Percentiles rank a stretch among this genome's conserved stretches.
Evolutionary conservation across 2,329 filamentous ascomycete genomes (phyloP).

Genomic region (Fusarium sp.): DNA sequence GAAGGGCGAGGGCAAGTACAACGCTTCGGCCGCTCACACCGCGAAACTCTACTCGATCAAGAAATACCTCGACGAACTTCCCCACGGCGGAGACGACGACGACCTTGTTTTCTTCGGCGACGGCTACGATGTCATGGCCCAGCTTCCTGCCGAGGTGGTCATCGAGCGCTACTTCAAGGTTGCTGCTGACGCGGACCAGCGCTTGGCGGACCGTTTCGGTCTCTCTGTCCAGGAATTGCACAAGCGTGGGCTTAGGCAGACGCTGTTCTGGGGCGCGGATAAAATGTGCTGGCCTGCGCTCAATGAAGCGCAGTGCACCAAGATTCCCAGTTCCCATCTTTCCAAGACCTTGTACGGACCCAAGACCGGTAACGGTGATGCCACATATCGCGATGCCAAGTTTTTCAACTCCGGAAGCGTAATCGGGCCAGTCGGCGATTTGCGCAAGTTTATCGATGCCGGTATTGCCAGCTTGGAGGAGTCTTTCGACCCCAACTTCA

Average conservation of each 20-base stretch:
- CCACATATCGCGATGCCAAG: constrained; percentile 49
- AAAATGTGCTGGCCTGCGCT: constrained; percentile 48
- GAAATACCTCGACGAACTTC: constrained; percentile 55
- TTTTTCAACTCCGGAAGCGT: constrained; percentile 61
- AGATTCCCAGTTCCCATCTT: constrained; percentile 52
- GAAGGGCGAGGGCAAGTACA: constrained; percentile 48
- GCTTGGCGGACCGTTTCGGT: constrained; percentile 62
- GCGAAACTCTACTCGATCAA: constrained; percentile 46
- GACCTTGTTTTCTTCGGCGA: constrained; percentile 74
- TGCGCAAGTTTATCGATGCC: constrained; percentile 44
- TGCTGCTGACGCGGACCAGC: constrained; percentile 62
- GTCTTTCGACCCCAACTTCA: constrained; percentile 48
- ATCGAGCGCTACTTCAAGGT: constrained; percentile 70
- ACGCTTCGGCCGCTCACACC: constrained; percentile 24
- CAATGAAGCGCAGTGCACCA: constrained; percentile 54
- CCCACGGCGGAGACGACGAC: constrained; percentile 52
- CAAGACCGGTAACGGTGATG: constrained; percentile 48
- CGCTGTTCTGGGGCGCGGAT: constrained; percentile 58
- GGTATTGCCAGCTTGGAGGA: constrained; percentile 48
- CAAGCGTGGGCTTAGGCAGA: constrained; percentile 49
- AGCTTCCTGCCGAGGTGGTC: constrained; percentile 71
- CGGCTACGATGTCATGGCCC: constrained; percentile 72
- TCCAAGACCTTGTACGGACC: constrained; percentile 51
- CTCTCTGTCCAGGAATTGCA: constrained; percentile 48
- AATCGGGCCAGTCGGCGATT: constrained; percentile 53